Evolutionary conservation across 129 eudicot genomes (phyloP).

Genomic region (Artemisia tridentata): DNA sequence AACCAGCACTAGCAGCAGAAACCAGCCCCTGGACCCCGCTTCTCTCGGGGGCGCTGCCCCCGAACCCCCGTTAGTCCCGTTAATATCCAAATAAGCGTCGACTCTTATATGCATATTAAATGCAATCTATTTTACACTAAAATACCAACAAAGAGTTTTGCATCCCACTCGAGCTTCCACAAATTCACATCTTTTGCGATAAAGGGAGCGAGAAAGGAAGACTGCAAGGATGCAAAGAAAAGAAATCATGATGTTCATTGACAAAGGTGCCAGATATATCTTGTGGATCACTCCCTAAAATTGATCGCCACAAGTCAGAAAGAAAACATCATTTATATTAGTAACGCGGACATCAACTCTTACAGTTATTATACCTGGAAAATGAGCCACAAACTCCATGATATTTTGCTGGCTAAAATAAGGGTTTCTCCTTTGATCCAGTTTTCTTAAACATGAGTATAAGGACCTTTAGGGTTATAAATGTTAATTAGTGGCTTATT

Average conservation of each 20-base stretch:
- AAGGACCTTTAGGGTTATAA: neutral
- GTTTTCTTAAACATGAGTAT: constrained; percentile 19
- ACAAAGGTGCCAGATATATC: constrained; percentile 29
- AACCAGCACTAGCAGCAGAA: too few species aligned
- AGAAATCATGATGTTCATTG: constrained; percentile 26
- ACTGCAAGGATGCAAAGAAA: constrained; percentile 34
- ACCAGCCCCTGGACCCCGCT: too few species aligned
- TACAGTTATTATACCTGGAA: constrained; percentile 24
- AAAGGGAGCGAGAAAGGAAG: constrained; percentile 27
- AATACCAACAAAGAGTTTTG: constrained; percentile 6
- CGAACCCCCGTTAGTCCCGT: too few species aligned
- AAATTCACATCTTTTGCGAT: constrained; percentile 13
- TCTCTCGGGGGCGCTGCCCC: too few species aligned
- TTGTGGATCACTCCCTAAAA: constrained; percentile 18
- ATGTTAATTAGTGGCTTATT: constrained; percentile 25
- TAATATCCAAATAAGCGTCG: too few species aligned
- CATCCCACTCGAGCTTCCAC: constrained; percentile 37
- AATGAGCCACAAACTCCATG: constrained; percentile 27
- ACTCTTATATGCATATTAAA: too few species aligned
- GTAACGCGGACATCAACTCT: neutral
- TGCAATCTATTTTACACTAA: too few species aligned
- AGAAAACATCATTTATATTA: too few species aligned
- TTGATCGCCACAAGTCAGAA: too few species aligned
- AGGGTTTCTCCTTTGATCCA: constrained; percentile 33
- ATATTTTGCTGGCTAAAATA: constrained; percentile 12